Conservation (phyloP, 768 basidiomycete genomes). For the Termitomyces sp. region DNA sequence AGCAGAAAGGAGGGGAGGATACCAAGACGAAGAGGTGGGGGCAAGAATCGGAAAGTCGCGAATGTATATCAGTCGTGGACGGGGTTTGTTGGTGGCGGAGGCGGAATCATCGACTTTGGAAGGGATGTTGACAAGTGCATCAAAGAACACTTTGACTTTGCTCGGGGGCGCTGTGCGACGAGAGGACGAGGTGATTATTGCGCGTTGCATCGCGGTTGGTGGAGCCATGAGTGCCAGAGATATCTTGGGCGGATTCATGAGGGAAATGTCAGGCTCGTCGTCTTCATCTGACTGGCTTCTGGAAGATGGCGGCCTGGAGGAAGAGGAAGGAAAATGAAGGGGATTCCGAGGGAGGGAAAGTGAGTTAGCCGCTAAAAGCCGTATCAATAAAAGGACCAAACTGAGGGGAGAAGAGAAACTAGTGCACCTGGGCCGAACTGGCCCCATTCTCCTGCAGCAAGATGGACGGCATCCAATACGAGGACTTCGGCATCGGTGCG, state of each 20-base stretch:
- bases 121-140: constrained; percentile 66
- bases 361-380: constrained; percentile 57
- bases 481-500: constrained; percentile 76
- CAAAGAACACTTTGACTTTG: constrained; percentile 69
- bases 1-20: constrained; percentile 69
- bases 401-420: background rate
- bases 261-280: constrained; percentile 30
- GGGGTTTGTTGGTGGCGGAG: constrained; percentile 16
- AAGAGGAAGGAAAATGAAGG: constrained; percentile 51
- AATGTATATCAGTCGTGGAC: constrained; percentile 77
- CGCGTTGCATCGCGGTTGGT: constrained; percentile 26
- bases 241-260: constrained; percentile 30
- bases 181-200: constrained; percentile 34
- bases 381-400: background rate
- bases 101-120: constrained; percentile 20
- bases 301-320: constrained; percentile 17
- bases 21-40: constrained; percentile 70
- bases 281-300: constrained; percentile 40
- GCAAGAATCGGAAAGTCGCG: constrained; percentile 79
- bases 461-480: constrained; percentile 75
- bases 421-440: constrained; percentile 69
- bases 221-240: constrained; percentile 38
- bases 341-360: constrained; percentile 71
- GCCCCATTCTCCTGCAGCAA: constrained; percentile 88
- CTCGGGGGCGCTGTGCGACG: constrained; percentile 43